Base-by-base conservation (phyloP, 768 basidiomycete genomes). In the Mycena metata region DNA sequence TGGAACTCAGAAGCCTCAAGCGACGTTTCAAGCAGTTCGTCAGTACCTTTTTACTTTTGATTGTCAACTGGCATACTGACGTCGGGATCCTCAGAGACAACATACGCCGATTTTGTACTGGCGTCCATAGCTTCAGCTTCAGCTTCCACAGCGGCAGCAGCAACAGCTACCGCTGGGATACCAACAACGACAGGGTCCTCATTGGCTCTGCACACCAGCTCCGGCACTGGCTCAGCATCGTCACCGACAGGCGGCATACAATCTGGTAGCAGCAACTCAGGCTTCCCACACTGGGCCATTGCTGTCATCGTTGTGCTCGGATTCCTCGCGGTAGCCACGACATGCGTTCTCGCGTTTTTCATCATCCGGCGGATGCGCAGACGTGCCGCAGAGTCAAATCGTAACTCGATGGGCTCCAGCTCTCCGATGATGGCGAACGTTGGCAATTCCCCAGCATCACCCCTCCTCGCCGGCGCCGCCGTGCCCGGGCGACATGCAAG, bases 221-320 rank as follows among this genome's bases (percentile, higher is more conserved):
- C 71, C 23, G 21, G 73, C 17, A 57, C 69, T 46, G 49, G 65
- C 54, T 9, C 36, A 8, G 0, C 33, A 52, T 62, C 41, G 50
- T 39, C 36, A 26, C 24, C 24, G 11, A 60, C 80, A 56, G 87
- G 81, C 56, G 81, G 65, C 69, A 83, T 93, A 23, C 92, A 92
- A 76, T 71, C 76, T 56, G 67, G 74, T 19, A 63, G 64, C 33
- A 71, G 74, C 57, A 75, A 69, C 63, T 75, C 84, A 17, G 73
- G 82, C 41, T 96, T 96, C 76, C 95, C 94, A 11, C 89, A 88
- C 75, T 96, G 94, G 95, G 96, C 93, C 12, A 96, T 96, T 74
- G 94, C 96, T 59, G 91, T 96, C 70, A 93, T 96, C 59, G 91
- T 91, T 52, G 87, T 96, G 46, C 88, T 96, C 26, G 95, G 94